Base-by-base conservation (phyloP, 2,329 filamentous ascomycete genomes). In the Dactylella cylindrospora region DNA sequence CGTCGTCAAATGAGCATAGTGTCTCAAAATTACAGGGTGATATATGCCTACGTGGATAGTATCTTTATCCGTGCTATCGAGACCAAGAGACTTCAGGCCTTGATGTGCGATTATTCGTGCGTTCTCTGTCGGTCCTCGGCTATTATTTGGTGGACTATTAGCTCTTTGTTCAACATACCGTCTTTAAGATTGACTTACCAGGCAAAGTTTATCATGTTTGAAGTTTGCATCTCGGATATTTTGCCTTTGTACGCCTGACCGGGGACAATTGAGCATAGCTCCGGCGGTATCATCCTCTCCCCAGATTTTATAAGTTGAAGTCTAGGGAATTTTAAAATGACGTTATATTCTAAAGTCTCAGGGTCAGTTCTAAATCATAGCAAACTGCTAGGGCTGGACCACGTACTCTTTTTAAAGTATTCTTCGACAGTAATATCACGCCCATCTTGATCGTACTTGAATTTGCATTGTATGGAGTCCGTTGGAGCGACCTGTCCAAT, bases 111-210 rank as follows among this genome's bases (percentile, higher is more conserved):
- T 60, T 2, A 43, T 45, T 5, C 19, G 28, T 3, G 54, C 54
- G 28, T 60, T 60, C 2, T 29, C 20, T 5, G 40, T 60, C 17
- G 54, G 54, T 9, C 31, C 28, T 12, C 54, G 54, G 12, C 54
- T 60, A 33, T 40, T n/a, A 19, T 15, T n/a, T n/a, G n/a, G n/a
- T n/a, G n/a, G n/a, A n/a, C n/a, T n/a, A n/a, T n/a, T n/a, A n/a
- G n/a, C n/a, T n/a, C n/a, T n/a, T n/a, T n/a, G n/a, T n/a, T n/a
- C n/a, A n/a, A n/a, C n/a, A n/a, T n/a, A n/a, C n/a, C n/a, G n/a
- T n/a, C n/a, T n/a, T n/a, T n/a, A n/a, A n/a, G n/a, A n/a, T n/a
- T 7, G 3, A 60, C 54, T 26, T 36, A 60, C 54, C 54, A 60
- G 19, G 54, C 46, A 31, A 60, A 60, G 6, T 32, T 12, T 10